phyloP scores from a whole-genome alignment of 345 rosid genomes.

The Raphanus raphanistrum region DNA sequence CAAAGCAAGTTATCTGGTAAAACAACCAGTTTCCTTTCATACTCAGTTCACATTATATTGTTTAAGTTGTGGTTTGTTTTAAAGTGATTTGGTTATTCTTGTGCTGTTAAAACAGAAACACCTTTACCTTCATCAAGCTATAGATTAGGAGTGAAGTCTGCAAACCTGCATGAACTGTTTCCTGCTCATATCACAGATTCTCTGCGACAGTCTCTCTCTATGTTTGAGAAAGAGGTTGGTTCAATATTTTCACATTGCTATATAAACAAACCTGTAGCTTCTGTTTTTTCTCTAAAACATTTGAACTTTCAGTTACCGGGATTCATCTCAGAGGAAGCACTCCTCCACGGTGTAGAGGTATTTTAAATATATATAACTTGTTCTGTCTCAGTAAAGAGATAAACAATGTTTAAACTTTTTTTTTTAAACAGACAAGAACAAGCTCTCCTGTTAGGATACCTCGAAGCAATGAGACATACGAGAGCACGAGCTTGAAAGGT shows the following conservation, averaged over 20 bases:
- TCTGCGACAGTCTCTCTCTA: slow-evolving; percentile 59
- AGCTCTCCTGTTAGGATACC: slow-evolving; percentile 87
- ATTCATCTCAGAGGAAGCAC: slow-evolving; percentile 78
- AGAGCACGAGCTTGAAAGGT: slow-evolving; percentile 74
- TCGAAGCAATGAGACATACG: slow-evolving; percentile 64
- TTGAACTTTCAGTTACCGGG: slow-evolving; percentile 74
- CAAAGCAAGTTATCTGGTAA: slow-evolving; percentile 75
- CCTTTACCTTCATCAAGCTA: slow-evolving; percentile 87
- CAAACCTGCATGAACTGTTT: slow-evolving; percentile 80
- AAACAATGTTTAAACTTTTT: neutral
- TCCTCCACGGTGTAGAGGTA: slow-evolving; percentile 98
- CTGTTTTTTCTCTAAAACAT: slow-evolving; percentile 11
- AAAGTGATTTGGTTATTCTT: slow-evolving; percentile 12
- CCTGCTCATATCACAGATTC: slow-evolving; percentile 70
- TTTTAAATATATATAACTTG: neutral
- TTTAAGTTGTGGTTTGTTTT: neutral
- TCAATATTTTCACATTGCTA: neutral
- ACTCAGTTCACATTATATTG: slow-evolving; percentile 2
- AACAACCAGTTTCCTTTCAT: neutral
- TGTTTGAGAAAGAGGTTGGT: slow-evolving; percentile 80
- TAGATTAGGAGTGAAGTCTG: slow-evolving; percentile 82
- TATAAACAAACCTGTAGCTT: slow-evolving; percentile 12
- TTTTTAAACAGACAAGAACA: slow-evolving; percentile 66
- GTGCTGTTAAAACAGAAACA: slow-evolving; percentile 50
- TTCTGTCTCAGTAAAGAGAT: neutral